Evolutionary conservation across 2,329 filamentous ascomycete species (phyloP), one percentile per base, ranked within the genome.

Genomic region (Cordyceps tenuipes): DNA sequence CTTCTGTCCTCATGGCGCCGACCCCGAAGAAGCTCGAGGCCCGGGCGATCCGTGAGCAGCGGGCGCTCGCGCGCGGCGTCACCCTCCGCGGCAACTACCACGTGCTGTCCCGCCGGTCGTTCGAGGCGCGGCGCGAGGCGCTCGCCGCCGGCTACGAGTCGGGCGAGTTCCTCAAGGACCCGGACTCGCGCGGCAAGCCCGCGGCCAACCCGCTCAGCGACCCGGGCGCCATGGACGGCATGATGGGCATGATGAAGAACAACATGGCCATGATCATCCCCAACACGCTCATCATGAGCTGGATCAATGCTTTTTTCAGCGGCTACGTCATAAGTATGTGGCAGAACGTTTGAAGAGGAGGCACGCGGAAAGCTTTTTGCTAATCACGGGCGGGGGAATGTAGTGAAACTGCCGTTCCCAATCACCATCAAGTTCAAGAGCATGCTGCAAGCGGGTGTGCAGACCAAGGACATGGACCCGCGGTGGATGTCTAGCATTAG

Each of bases 231-330:
- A 99, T 99, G 94, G 95, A 99, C 71, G 93, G 92, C 66, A 99
- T 99, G 94, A 99, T 99, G 94, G 93, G 94, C 66, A 96, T 96
- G 91, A 96, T 99, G 90, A 99, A 99, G 83, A 92, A 92, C 61
- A 96, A 99, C 72, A 96, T 99, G 89, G 93, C 94, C 65, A 99
- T 97, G 94, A 97, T 99, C 79, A 91, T 99, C 61, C 94, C 94
- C 53, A 96, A 99, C 75, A 97, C 92, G 6, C 77, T 99, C 71
- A 99, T 99, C 67, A 99, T 99, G 94, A 94, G 93, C 66, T 99
- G 94, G 94, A 97, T 99, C 73, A 99, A 99, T 77, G 92, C 94
- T 0, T 99, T 97, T 72, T 99, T 99, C 70, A 95, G 91, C 57
- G 94, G 94, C 36, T 99, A 97, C 71, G 94, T 99, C 52, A 97